Percentiles rank a stretch among this genome's conserved stretches.
Evolutionary conservation across 2,329 filamentous ascomycete genomes (phyloP).

Genomic region (Fusarium metavorans): DNA sequence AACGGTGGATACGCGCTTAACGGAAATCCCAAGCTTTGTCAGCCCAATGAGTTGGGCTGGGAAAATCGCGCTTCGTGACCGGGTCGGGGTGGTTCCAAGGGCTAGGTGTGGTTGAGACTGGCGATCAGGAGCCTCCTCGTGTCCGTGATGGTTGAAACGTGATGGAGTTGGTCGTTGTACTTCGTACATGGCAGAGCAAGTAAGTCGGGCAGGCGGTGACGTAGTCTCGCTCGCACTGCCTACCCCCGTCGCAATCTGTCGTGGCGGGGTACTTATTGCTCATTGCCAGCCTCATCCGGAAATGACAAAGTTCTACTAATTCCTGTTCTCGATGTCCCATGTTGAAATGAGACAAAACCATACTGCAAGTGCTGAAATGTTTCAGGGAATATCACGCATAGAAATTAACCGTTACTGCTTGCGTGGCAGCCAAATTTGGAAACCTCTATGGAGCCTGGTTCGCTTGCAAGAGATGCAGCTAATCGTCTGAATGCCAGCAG

Average conservation of each 20-base stretch:
- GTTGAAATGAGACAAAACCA: not conserved
- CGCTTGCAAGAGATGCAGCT: not conserved
- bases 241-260: conserved; percentile 25
- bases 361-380: not conserved
- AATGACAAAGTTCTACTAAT: not conserved
- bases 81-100: not conserved
- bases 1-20: conserved; percentile 14
- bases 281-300: conserved; percentile 16
- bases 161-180: conserved; percentile 35
- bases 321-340: not conserved
- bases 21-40: not conserved
- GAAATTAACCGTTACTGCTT: not conserved
- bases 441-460: not conserved
- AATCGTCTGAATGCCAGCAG: not conserved
- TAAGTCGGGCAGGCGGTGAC: conserved; percentile 42
- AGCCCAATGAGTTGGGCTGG: conserved; percentile 4
- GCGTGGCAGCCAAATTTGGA: not conserved
- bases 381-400: not conserved
- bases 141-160: conserved; percentile 27
- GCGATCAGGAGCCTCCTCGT: conserved; percentile 5
- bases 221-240: conserved; percentile 43
- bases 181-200: conserved; percentile 28
- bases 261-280: conserved; percentile 34
- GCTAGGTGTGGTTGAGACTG: conserved; percentile 2
- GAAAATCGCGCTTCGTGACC: not conserved